Evolutionary conservation across 495 filamentous ascomycete genomes (phyloP), one percentile per base, ranked within the genome.

Genomic region (Hyaloscypha finlandica): DNA sequence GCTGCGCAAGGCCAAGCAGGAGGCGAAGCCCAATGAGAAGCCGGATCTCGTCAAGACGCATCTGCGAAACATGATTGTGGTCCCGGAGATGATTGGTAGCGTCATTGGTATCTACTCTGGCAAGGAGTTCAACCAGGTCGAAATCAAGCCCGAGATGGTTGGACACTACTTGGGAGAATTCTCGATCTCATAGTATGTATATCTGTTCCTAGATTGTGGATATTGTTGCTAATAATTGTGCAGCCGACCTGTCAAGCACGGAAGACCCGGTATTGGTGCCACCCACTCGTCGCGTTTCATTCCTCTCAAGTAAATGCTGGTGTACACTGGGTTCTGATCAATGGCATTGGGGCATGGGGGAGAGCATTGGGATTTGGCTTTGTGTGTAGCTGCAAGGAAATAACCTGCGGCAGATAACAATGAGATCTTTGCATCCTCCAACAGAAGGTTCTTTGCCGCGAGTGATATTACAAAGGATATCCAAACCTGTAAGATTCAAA

Each of bases 271-370:
- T 97, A 99, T 99, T 82, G 95, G 95, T 94, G 95, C 95, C 76
- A 99, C 95, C 72, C 95, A 99, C 89, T 97, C 94, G 87, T 98
- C 96, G 81, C 92, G 95, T 88, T 98, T 98, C 88, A 98, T 98
- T 88, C 94, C 94, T 81, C 89, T 98, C 77, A 98, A 97, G 88
- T 97, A 97, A 89, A 86, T 68, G 67, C 48, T 59, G 11, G 35
- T 67, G 33, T 71, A 59, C 22, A 20, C 29, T 65, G 63, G 70
- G 59, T 39, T 66, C 63, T 20, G 14, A 68, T 66, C 62, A 64
- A 61, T 68, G 66, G 69, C 20, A 35, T 67, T 56, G 57, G 30
- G 48, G 52, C 48, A 62, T 66, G 52, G 69, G 61, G 54, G 37
- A 45, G 51, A 56, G 51, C 63, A 64, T 52, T 60, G 61, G 67